phyloP scores from a whole-genome alignment of 352 stramenopile species.

The Phytophthora parvispora region DNA sequence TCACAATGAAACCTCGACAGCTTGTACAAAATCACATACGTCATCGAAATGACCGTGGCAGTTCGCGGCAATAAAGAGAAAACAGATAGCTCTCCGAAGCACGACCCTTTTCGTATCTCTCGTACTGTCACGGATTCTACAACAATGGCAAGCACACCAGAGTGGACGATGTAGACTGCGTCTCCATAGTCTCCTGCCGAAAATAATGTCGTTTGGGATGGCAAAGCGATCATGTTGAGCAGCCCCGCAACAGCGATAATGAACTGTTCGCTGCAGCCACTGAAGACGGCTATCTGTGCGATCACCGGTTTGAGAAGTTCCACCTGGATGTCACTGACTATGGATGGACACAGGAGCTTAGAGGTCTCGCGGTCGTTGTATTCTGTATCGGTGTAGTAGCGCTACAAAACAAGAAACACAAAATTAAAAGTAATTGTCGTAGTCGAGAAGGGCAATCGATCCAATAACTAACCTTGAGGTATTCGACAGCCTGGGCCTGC shows the following conservation, averaged over 20 bases:
- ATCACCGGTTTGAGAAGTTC: conserved; percentile 65
- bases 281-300: conserved; percentile 56
- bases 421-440: too few relatives aligned
- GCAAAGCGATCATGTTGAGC: conserved; percentile 58
- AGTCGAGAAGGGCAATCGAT: too few relatives aligned
- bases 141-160: conserved; percentile 65
- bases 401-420: neutral
- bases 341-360: conserved; percentile 71
- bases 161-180: conserved; percentile 76
- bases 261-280: conserved; percentile 59
- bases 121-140: conserved; percentile 61
- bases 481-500: neutral
- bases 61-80: conserved; percentile 32
- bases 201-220: conserved; percentile 63
- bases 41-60: neutral
- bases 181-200: conserved; percentile 59
- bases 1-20: conserved; percentile 1
- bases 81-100: conserved; percentile 72
- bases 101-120: conserved; percentile 68
- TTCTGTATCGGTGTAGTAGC: conserved; percentile 55
- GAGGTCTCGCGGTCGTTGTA: conserved; percentile 74
- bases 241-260: conserved; percentile 63
- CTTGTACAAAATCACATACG: conserved; percentile 4
- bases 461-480: conserved; percentile 5
- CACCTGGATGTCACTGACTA: conserved; percentile 75